These are phyloP conservation scores for Thalassiosira livingstoniorum DNA, from an alignment of 352 stramenopile species.

Conservation along the genomic window DNA sequence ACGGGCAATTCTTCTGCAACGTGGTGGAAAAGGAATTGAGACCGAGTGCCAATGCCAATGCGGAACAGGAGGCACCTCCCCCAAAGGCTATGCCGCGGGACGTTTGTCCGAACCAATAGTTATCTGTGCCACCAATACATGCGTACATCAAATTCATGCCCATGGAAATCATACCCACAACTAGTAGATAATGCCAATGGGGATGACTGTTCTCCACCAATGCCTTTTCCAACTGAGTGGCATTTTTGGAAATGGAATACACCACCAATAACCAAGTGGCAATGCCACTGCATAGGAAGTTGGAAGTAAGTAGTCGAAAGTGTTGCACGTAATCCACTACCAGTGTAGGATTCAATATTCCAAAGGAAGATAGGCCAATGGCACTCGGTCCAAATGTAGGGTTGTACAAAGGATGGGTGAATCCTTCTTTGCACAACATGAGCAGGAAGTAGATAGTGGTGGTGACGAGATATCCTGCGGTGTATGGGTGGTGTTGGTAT, in stretches of 20 bases:
- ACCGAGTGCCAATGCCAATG: constrained; percentile 39
- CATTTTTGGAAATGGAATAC: constrained; percentile 24
- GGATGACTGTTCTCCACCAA: constrained; percentile 33
- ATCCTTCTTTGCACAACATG: constrained; percentile 51
- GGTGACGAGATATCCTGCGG: constrained; percentile 35
- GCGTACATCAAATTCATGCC: constrained; percentile 48
- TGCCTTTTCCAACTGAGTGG: constrained; percentile 16
- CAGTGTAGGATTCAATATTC: constrained; percentile 64
- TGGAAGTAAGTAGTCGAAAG: constrained; percentile 50
- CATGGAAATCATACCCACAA: constrained; percentile 27
- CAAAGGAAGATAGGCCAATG: constrained; percentile 45
- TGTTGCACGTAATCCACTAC: constrained; percentile 59
- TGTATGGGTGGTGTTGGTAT: constrained; percentile 27
- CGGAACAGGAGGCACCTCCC: constrained; percentile 44
- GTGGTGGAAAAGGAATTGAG: constrained; percentile 49
- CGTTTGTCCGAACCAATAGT: no score
- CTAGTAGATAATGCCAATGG: constrained; percentile 29
- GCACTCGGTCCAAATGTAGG: constrained; percentile 46
- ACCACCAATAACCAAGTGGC: constrained; percentile 41
- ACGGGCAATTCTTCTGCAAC: background rate
- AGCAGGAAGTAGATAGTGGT: constrained; percentile 45
- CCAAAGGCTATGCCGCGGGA: no score
- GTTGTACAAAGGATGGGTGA: constrained; percentile 65
- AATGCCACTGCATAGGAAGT: constrained; percentile 58
- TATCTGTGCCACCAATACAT: no score